Evolutionary conservation across 805 yeast genomes (phyloP).

Genomic region (Saturnispora kantuleensis): DNA sequence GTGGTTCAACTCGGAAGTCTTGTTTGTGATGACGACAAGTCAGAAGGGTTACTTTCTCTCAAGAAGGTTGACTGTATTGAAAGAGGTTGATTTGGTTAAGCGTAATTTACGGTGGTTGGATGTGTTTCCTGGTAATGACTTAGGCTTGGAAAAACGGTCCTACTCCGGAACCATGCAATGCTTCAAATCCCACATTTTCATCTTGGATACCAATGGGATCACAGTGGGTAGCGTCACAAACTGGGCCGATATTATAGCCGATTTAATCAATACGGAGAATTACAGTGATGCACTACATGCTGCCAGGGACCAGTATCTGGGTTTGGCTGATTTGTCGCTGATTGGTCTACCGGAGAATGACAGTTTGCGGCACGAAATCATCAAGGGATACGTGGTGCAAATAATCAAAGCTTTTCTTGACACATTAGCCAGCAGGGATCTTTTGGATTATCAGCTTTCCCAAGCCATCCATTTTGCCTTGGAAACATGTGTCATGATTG

Average conservation of each 20-base stretch:
- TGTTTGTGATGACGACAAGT: conserved; percentile 35
- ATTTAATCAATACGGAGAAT: conserved; percentile 36
- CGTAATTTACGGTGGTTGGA: conserved; percentile 27
- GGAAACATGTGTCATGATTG: conserved; percentile 31
- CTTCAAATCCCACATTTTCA: conserved; percentile 38
- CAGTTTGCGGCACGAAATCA: conserved; percentile 34
- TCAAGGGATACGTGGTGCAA: conserved; percentile 45
- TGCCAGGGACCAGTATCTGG: conserved; percentile 44
- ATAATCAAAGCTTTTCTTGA: conserved; percentile 45
- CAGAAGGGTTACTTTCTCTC: conserved; percentile 36
- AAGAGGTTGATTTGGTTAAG: conserved; percentile 29
- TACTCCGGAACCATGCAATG: conserved; percentile 27
- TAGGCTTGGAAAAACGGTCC: conserved; percentile 12
- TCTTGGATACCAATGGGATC: conserved; percentile 44
- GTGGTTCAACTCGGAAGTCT: conserved; percentile 41
- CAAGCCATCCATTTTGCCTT: conserved; percentile 31
- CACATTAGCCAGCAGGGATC: conserved; percentile 23
- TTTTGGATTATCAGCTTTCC: conserved; percentile 13
- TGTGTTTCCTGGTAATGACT: conserved; percentile 9
- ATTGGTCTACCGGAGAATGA: conserved; percentile 47
- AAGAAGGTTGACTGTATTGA: conserved; percentile 29
- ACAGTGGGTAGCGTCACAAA: conserved; percentile 48
- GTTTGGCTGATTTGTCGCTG: conserved; percentile 38
- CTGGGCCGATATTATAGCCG: conserved; percentile 60
- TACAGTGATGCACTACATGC: conserved; percentile 48